Evolutionary conservation across 2,329 filamentous ascomycete genomes (phyloP), one percentile per base, ranked within the genome.

Genomic region (Stenocarpella maydis): DNA sequence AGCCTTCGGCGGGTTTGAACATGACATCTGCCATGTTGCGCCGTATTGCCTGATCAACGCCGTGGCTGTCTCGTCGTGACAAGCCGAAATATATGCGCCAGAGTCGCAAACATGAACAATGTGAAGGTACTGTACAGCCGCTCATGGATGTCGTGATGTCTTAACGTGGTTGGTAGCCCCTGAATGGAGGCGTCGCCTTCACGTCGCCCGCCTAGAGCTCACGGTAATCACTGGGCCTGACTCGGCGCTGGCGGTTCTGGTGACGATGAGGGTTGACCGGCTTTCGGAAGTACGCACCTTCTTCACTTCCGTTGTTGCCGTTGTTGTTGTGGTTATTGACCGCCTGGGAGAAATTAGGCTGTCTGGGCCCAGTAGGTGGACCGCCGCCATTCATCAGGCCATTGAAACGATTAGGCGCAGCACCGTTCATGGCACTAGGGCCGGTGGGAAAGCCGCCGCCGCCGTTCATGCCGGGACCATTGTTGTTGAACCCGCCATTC

Each of bases 211-310:
- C 67, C 83, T 77, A 95, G 60, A 97, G 85, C 82, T 97, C 93
- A 73, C 93, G 88, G 79, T 96, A 98, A 81, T 99, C 96, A 78
- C 93, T 96, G 14, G 95, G 95, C 67, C 96, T 88, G 67, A 93
- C 89, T 75, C 93, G 87, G 73, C 91, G 89, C 75, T 94, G 91
- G 75, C 92, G 88, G 76, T 94, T 93, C 79, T 95, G 91, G 77
- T 96, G 93, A 63, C 96, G 89, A 77, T 97, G 93, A 2, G 95
- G 95, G 78, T 99, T 99, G 72, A 98, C 93, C 0, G 96, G 96
- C 79, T 97, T 95, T 69, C 96, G 89, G 79, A 98, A 97, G 81
- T 99, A 99, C 8, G 96, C 93, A 71, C 94, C 93, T 69, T 97
- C 94, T 68, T 97, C 93, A 72, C 72, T 73, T 41, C 73, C 74